Evolutionary conservation across 2,329 filamentous ascomycete genomes (phyloP).

Genomic region (Fusarium sororula): DNA sequence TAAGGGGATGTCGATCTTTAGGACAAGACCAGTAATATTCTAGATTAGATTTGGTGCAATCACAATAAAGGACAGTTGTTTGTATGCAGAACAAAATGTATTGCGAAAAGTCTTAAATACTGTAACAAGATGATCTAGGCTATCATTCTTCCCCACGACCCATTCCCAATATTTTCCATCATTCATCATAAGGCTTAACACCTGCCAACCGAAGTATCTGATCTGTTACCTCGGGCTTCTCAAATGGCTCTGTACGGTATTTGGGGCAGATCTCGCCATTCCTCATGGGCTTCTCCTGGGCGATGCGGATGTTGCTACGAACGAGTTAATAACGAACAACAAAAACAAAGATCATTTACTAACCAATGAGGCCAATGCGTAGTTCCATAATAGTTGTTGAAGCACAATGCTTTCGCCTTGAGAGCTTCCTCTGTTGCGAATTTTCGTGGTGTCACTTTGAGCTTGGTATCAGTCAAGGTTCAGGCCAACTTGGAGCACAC

Average conservation of each 20-base stretch:
- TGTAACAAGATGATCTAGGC: neutral
- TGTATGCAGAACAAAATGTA: neutral
- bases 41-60: neutral
- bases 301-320: constrained; percentile 22
- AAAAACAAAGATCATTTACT: fast-evolving
- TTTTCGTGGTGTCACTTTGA: constrained; percentile 6
- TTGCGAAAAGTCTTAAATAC: neutral
- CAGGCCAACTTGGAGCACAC: neutral
- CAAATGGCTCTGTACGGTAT: constrained; percentile 36
- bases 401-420: neutral
- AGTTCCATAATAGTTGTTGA: neutral
- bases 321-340: neutral
- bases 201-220: constrained; percentile 28
- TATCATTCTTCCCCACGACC: neutral
- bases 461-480: neutral
- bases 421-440: constrained; percentile 19
- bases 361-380: constrained; percentile 18
- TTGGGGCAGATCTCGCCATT: constrained; percentile 32
- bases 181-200: constrained; percentile 30
- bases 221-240: constrained; percentile 32
- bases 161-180: neutral
- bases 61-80: neutral
- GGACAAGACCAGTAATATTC: fast-evolving
- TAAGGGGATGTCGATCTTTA: fast-evolving
- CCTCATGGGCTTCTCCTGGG: constrained; percentile 36